These are phyloP conservation scores for Lasiodiplodia theobromae DNA, from an alignment of 2,329 filamentous ascomycete species.

Conservation along the genomic window DNA sequence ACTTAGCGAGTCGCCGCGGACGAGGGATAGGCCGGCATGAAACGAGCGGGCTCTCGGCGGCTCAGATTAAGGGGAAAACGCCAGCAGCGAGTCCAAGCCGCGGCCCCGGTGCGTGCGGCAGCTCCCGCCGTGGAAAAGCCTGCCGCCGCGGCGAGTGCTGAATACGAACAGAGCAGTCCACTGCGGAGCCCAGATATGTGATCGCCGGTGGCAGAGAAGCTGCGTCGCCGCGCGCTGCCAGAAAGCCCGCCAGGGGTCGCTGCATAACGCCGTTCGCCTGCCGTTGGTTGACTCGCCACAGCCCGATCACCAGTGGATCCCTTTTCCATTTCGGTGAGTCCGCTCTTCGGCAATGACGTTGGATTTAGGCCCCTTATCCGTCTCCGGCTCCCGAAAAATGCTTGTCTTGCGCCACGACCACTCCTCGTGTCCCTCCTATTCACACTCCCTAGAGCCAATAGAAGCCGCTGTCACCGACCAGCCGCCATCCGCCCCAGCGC, in stretches of 20 bases:
- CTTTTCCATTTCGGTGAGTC: neutral
- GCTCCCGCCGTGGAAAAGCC: conserved; percentile 23
- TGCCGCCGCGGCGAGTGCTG: conserved; percentile 16
- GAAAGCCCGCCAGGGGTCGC: conserved; percentile 8
- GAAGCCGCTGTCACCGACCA: conserved; percentile 9
- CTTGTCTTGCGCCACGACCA: conserved; percentile 25
- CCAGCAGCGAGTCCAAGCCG: conserved; percentile 21
- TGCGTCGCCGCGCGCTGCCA: neutral
- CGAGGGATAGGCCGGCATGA: conserved; percentile 23
- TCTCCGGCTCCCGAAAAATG: conserved; percentile 26
- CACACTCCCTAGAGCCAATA: conserved; percentile 12
- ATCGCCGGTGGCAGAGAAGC: neutral
- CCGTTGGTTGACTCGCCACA: conserved; percentile 9
- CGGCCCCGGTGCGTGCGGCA: conserved; percentile 4
- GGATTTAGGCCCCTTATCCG: conserved; percentile 26
- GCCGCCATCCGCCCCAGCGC: neutral
- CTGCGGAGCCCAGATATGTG: conserved; percentile 5
- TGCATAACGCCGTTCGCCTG: conserved; percentile 19
- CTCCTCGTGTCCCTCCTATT: conserved; percentile 8
- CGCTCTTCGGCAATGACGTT: conserved; percentile 22
- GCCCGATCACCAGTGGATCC: conserved; percentile 23
- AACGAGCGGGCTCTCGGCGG: conserved; percentile 26
- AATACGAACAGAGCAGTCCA: conserved; percentile 19
- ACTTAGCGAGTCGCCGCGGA: conserved; percentile 14
- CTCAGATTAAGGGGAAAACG: conserved; percentile 25